These are phyloP conservation scores for Brassica napus DNA, from an alignment of 345 rosid species.

Conservation along the genomic window DNA sequence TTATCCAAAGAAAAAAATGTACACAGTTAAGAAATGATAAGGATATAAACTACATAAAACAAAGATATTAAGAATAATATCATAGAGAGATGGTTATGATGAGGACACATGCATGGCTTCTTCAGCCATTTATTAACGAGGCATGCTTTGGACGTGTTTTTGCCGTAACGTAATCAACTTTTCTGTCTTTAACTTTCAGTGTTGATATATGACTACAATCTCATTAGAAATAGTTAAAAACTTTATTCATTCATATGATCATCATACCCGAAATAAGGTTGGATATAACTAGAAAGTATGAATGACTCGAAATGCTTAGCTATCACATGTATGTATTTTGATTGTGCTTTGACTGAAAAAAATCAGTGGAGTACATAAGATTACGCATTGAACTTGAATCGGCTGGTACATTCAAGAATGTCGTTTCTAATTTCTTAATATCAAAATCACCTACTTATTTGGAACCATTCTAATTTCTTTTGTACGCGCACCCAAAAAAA, in stretches of 20 bases:
- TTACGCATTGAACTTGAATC: no score
- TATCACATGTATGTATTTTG: background rate
- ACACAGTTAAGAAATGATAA: background rate
- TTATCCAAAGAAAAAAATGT: no score
- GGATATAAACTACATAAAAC: background rate
- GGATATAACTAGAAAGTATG: background rate
- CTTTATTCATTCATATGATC: constrained; percentile 3
- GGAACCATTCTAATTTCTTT: no score
- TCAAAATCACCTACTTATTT: no score
- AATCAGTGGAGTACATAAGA: no score
- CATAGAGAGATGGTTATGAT: constrained; percentile 10
- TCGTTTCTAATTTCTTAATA: no score
- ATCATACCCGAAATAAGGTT: background rate
- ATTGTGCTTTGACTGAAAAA: constrained; percentile 14
- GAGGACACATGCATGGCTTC: constrained; percentile 24
- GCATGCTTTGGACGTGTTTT: constrained; percentile 27
- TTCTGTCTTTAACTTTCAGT: background rate
- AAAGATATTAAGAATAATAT: background rate
- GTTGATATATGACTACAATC: constrained; percentile 2
- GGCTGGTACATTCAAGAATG: no score
- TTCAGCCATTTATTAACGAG: constrained; percentile 1
- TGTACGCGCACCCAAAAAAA: no score
- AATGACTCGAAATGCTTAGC: constrained; percentile 16
- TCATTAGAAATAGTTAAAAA: background rate
- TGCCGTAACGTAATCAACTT: constrained; percentile 3